These are phyloP conservation scores for Pleurotus eryngii DNA, from an alignment of 768 basidiomycete species.

Conservation along the genomic window DNA sequence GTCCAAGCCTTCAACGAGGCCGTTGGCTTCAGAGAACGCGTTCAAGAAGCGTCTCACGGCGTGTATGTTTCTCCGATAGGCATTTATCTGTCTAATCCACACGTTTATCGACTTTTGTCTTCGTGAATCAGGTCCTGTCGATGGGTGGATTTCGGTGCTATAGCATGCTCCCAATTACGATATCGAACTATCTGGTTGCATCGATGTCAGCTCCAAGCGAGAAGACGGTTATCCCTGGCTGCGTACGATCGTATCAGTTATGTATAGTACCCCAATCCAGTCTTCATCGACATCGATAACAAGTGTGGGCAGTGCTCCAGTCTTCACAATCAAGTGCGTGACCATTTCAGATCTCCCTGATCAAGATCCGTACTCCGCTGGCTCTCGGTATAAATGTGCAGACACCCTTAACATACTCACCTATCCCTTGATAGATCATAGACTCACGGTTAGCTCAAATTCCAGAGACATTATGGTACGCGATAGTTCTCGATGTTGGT, in stretches of 20 bases:
- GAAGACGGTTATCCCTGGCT: background rate
- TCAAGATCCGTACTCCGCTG: constrained; percentile 73
- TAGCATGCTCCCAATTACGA: background rate
- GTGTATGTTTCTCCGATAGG: background rate
- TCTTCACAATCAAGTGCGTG: constrained; percentile 11
- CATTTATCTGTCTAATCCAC: background rate
- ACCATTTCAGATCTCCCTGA: constrained; percentile 45
- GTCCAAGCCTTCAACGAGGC: too few species aligned
- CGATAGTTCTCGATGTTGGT: constrained; percentile 20
- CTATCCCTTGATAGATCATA: constrained; percentile 33
- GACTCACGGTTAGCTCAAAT: constrained; percentile 17
- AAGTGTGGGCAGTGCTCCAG: constrained; percentile 7
- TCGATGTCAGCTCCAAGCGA: background rate
- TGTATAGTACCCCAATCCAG: constrained; percentile 11
- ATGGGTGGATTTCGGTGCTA: background rate
- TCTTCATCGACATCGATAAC: constrained; percentile 29
- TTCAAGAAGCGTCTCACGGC: background rate
- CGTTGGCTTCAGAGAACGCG: too few species aligned
- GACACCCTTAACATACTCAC: constrained; percentile 21
- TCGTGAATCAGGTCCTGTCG: background rate
- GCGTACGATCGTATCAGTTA: background rate
- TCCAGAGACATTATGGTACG: constrained; percentile 27
- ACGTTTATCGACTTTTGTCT: background rate
- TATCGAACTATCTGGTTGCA: background rate
- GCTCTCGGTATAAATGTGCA: constrained; percentile 13